Percentiles rank a stretch among this genome's conserved stretches.
phyloP scores from a whole-genome alignment of 108 stramenopile genomes.

The Chaetoceros muelleri region DNA sequence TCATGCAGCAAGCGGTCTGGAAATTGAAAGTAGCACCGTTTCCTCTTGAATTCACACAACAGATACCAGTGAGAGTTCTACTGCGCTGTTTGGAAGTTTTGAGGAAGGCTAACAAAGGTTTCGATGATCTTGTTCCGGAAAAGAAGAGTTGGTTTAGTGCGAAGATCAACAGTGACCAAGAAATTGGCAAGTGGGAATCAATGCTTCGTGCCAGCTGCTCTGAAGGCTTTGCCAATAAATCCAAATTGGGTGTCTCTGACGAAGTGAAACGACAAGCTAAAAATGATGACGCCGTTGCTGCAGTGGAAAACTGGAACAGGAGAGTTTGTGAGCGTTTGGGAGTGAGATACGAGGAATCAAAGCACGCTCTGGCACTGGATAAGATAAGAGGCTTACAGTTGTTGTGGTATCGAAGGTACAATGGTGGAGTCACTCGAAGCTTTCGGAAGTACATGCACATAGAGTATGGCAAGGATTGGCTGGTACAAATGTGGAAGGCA shows the following conservation, averaged over 20 bases:
- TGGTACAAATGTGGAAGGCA: not conserved
- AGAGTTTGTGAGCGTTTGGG: not conserved
- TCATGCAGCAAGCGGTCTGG: not conserved
- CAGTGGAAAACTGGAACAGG: not conserved
- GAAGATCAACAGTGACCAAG: not conserved
- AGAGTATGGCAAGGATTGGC: not conserved
- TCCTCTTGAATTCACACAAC: not conserved
- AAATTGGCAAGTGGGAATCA: not conserved
- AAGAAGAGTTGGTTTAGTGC: not conserved
- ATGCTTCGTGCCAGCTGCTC: too few relatives aligned
- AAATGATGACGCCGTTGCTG: not conserved
- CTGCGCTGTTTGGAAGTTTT: not conserved
- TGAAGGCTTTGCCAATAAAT: too few relatives aligned
- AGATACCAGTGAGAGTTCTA: not conserved
- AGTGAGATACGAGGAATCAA: not conserved
- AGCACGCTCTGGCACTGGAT: not conserved
- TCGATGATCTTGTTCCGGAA: not conserved
- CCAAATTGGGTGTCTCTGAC: not conserved
- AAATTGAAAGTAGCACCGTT: not conserved
- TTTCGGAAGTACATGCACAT: not conserved
- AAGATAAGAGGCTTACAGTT: not conserved
- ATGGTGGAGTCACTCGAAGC: not conserved
- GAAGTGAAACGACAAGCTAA: not conserved
- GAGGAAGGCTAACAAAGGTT: not conserved
- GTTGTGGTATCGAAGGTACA: too few relatives aligned